Conservation (phyloP, 2,329 filamentous ascomycete genomes). For the Metarhizium rileyi region DNA sequence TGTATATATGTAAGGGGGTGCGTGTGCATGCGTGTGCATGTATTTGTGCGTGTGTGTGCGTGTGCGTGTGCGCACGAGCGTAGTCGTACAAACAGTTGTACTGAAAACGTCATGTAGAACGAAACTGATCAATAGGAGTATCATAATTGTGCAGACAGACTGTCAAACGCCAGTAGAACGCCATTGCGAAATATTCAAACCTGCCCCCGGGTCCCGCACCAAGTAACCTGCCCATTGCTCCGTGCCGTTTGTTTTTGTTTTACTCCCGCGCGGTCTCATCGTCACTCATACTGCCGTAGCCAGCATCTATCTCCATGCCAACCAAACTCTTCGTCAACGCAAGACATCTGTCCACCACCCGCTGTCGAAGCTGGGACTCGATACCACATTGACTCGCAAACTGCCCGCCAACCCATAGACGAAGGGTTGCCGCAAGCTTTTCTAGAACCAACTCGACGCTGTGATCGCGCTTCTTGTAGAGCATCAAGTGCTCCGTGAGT, state of each 20-base stretch:
- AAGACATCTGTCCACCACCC: constrained; percentile 47
- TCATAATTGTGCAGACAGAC: constrained; percentile 2
- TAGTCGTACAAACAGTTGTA: constrained; percentile 3
- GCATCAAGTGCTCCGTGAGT: constrained; percentile 43
- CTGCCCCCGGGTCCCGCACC: background rate
- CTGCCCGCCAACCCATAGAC: constrained; percentile 50
- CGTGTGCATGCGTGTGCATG: no score
- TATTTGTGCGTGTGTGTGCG: no score
- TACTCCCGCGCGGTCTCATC: constrained; percentile 23
- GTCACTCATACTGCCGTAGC: constrained; percentile 50
- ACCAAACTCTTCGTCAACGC: constrained; percentile 45
- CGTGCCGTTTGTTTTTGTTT: background rate
- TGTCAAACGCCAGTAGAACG: background rate
- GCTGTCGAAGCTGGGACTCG: constrained; percentile 38
- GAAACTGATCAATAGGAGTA: constrained; percentile 4
- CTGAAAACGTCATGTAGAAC: background rate
- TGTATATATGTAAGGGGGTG: no score
- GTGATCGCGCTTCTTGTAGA: constrained; percentile 36
- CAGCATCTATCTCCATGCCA: constrained; percentile 50
- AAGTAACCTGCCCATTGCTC: background rate
- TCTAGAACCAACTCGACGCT: constrained; percentile 41
- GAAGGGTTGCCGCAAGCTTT: constrained; percentile 44
- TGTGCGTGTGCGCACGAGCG: no score
- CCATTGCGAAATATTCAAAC: background rate
- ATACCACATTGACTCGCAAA: constrained; percentile 42